phyloP scores from a whole-genome alignment of 257 asterid genomes.

The Thymus quinquecostatus region DNA sequence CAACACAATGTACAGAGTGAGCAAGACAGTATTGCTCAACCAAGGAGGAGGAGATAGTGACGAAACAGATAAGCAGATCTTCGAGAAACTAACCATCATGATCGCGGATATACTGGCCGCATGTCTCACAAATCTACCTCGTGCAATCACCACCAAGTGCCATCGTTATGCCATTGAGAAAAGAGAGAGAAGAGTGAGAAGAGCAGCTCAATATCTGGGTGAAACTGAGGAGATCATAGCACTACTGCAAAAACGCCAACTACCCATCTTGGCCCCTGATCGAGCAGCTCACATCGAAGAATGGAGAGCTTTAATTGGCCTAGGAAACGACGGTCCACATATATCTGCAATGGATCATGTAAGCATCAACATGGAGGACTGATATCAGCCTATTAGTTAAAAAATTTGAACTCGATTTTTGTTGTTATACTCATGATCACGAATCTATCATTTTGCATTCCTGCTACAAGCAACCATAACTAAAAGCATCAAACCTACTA shows the following conservation, averaged over 20 bases:
- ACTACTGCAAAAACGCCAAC: neutral
- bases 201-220: slow-evolving; percentile 44
- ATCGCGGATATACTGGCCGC: slow-evolving; percentile 49
- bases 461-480: neutral
- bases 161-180: slow-evolving; percentile 37
- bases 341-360: neutral
- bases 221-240: slow-evolving; percentile 46
- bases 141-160: slow-evolving; percentile 42
- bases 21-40: slow-evolving; percentile 30
- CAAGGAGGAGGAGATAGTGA: slow-evolving; percentile 25
- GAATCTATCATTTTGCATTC: neutral
- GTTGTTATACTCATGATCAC: neutral
- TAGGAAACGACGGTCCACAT: neutral
- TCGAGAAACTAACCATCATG: slow-evolving; percentile 36
- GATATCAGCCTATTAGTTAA: neutral
- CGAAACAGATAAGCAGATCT: slow-evolving; percentile 33
- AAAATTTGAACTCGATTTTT: neutral
- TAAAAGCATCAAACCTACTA: neutral
- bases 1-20: slow-evolving; percentile 46
- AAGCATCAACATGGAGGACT: slow-evolving; percentile 6
- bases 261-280: neutral
- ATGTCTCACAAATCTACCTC: slow-evolving; percentile 42
- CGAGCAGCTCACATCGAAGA: neutral
- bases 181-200: slow-evolving; percentile 37
- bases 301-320: slow-evolving; percentile 6